Evolutionary conservation across 805 yeast genomes (phyloP).

Genomic region (Metschnikowia similis): DNA sequence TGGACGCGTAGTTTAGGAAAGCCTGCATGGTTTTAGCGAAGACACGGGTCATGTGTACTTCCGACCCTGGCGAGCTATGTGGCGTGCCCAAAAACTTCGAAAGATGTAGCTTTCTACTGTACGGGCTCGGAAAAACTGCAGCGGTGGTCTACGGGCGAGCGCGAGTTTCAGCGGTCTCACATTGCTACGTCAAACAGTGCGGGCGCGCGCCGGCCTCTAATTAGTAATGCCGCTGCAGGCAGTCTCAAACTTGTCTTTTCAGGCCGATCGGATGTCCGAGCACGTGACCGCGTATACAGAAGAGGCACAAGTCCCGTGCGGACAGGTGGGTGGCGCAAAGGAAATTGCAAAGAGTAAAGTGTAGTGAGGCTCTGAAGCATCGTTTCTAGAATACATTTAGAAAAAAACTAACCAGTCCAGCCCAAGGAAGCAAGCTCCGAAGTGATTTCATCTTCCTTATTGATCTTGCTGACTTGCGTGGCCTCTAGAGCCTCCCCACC

Average conservation of each 20-base stretch:
- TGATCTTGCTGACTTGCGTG: constrained; percentile 86
- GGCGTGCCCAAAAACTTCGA: too few relatives aligned
- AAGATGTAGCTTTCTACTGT: too few relatives aligned
- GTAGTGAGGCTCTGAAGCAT: neutral
- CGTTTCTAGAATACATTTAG: neutral
- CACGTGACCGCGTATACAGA: neutral
- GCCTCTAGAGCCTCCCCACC: constrained; percentile 83
- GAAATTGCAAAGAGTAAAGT: neutral
- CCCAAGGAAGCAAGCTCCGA: constrained; percentile 73
- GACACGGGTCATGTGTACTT: too few relatives aligned
- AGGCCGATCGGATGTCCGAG: neutral
- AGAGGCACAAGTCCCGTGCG: too few relatives aligned
- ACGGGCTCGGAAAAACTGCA: too few relatives aligned
- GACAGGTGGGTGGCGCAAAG: too few relatives aligned
- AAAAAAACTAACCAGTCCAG: constrained; percentile 38
- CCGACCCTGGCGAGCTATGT: too few relatives aligned
- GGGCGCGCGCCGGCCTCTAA: neutral
- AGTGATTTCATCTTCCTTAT: constrained; percentile 78
- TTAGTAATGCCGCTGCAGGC: neutral
- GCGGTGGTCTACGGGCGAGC: neutral
- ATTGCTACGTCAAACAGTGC: constrained; percentile 2
- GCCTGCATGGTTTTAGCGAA: too few relatives aligned
- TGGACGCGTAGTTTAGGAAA: neutral
- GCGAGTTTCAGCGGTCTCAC: neutral
- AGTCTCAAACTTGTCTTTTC: neutral